Evolutionary conservation across 2,329 filamentous ascomycete genomes (phyloP).

Genomic region (Fusarium stilboides): DNA sequence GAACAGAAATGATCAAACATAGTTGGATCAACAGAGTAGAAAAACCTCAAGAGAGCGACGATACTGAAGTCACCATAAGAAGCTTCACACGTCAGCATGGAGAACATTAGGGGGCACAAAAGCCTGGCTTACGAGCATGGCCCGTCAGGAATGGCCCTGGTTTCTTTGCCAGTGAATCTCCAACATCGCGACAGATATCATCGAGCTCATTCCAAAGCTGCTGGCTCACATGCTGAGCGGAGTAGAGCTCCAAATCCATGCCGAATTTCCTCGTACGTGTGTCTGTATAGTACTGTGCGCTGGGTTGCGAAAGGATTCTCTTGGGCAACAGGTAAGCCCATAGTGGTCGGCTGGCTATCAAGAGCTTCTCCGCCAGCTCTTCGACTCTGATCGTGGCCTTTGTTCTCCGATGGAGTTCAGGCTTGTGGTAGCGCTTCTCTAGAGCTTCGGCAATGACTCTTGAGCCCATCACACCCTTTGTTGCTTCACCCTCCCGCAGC

Average conservation of each 20-base stretch:
- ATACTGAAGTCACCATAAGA: slow-evolving; percentile 3
- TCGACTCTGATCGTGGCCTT: background rate
- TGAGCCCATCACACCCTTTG: background rate
- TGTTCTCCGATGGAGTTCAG: background rate
- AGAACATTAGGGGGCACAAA: fast-evolving
- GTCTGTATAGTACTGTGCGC: background rate
- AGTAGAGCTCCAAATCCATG: background rate
- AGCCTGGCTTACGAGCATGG: background rate
- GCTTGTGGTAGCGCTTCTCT: background rate
- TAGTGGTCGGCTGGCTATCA: slow-evolving; percentile 5
- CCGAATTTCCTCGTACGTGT: background rate
- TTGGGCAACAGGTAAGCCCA: slow-evolving; percentile 7
- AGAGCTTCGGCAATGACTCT: background rate
- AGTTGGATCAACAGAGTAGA: background rate
- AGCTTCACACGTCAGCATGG: background rate
- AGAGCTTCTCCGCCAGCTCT: slow-evolving; percentile 1
- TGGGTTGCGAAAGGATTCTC: background rate
- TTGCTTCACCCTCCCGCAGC: background rate
- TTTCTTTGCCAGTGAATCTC: background rate
- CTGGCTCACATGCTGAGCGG: background rate
- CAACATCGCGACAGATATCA: background rate
- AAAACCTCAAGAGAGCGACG: slow-evolving; percentile 5
- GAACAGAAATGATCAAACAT: slow-evolving; percentile 2
- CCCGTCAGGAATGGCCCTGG: background rate
- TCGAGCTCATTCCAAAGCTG: slow-evolving; percentile 13